These are phyloP conservation scores for Fusarium tuaranense DNA, from an alignment of 2,329 filamentous ascomycete species.

Conservation along the genomic window DNA sequence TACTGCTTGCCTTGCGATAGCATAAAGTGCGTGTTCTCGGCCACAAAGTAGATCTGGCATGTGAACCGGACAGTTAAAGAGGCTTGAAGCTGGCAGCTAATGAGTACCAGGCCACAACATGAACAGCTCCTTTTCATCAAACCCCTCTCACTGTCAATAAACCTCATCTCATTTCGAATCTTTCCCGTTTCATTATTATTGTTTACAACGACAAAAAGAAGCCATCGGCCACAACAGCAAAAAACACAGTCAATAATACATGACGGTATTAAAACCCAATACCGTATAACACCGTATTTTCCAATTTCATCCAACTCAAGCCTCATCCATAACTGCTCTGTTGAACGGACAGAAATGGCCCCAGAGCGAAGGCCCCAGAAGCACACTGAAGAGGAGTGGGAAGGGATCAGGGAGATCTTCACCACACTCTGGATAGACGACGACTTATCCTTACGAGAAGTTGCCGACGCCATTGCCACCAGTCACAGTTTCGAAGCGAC, in stretches of 20 bases:
- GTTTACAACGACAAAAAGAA: too few species aligned
- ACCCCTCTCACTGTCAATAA: background rate
- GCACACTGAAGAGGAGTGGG: background rate
- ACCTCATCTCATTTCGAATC: background rate
- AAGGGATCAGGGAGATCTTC: background rate
- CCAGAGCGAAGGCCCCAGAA: background rate
- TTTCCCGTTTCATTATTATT: background rate
- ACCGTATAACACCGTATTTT: too few species aligned
- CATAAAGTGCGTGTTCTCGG: background rate
- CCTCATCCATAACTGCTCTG: background rate
- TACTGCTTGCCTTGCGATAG: background rate
- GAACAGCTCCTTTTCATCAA: background rate
- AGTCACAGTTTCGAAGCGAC: background rate
- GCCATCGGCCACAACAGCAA: too few species aligned
- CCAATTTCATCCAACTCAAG: background rate
- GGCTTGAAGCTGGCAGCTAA: background rate
- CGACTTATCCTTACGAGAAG: background rate
- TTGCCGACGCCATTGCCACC: background rate
- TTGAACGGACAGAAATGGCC: background rate
- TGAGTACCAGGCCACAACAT: background rate
- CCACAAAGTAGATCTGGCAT: background rate
- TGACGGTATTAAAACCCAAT: too few species aligned
- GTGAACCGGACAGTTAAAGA: background rate
- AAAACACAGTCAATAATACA: too few species aligned
- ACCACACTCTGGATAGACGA: background rate